These are phyloP conservation scores for Apiospora aurea DNA, from an alignment of 2,329 filamentous ascomycete genomes.

Conservation along the genomic window DNA sequence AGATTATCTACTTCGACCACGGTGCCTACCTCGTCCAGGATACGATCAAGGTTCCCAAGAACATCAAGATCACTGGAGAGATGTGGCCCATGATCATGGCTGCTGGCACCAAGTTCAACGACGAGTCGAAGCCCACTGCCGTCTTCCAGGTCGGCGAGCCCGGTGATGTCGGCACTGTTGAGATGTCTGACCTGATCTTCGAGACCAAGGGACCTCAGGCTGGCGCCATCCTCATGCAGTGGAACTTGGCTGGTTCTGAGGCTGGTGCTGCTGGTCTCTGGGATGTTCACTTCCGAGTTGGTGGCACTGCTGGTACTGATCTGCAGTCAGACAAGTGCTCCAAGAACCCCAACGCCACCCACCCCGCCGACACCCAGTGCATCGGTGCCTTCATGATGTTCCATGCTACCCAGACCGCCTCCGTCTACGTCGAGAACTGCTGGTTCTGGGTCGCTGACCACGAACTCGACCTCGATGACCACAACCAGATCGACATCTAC, in stretches of 20 bases:
- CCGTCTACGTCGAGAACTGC: constrained; percentile 84
- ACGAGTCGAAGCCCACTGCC: constrained; percentile 78
- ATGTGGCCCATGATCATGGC: constrained; percentile 92
- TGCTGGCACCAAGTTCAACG: constrained; percentile 73
- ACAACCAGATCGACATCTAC: constrained; percentile 85
- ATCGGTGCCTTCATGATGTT: constrained; percentile 76
- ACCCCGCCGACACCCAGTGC: constrained; percentile 70
- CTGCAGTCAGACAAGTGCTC: constrained; percentile 81
- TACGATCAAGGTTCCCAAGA: constrained; percentile 76
- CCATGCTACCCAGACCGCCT: constrained; percentile 67
- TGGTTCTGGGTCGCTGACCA: constrained; percentile 95
- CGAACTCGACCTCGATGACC: constrained; percentile 77
- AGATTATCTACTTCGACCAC: constrained; percentile 78
- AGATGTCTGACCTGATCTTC: constrained; percentile 88
- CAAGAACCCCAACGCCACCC: constrained; percentile 73
- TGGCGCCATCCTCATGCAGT: constrained; percentile 89
- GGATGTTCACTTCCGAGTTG: constrained; percentile 96
- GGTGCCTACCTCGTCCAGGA: constrained; percentile 75
- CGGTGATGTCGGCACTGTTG: constrained; percentile 80
- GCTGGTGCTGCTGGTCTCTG: constrained; percentile 82
- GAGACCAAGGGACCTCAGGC: constrained; percentile 83
- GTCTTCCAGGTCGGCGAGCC: constrained; percentile 83
- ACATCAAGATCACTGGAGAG: constrained; percentile 88
- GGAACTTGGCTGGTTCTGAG: constrained; percentile 77
- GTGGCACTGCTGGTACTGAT: constrained; percentile 82